Evolutionary conservation across 768 basidiomycete species (phyloP).

Genomic region (Cystofilobasidium capitatum): DNA sequence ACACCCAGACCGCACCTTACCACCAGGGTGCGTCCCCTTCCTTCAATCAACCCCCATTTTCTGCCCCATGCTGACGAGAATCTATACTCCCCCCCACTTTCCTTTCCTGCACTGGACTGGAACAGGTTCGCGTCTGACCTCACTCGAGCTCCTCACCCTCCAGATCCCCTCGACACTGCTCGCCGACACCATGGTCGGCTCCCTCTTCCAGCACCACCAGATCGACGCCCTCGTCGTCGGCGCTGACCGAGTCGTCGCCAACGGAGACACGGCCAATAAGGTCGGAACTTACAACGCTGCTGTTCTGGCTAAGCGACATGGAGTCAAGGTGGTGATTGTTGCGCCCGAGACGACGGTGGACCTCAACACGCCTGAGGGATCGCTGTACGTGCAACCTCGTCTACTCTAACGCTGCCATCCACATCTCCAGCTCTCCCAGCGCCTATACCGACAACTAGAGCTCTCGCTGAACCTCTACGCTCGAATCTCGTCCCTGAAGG

Average conservation of each 20-base stretch:
- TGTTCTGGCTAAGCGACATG: conserved; percentile 70
- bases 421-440: background rate
- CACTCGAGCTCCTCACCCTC: conserved; percentile 75
- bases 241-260: conserved; percentile 77
- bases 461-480: too few relatives aligned
- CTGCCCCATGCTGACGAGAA: conserved; percentile 1
- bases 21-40: conserved; percentile 60
- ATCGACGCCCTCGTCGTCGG: conserved; percentile 81
- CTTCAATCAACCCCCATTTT: background rate
- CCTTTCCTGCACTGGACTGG: background rate
- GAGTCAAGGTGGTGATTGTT: conserved; percentile 83
- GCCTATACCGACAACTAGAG: background rate
- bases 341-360: conserved; percentile 90
- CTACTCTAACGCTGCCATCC: background rate
- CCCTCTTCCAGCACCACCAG: conserved; percentile 72
- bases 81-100: too few relatives aligned
- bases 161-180: conserved; percentile 83
- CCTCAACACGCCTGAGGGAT: conserved; percentile 61
- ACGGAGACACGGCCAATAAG: conserved; percentile 98
- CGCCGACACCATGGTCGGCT: conserved; percentile 96
- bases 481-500: conserved; percentile 33
- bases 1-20: conserved; percentile 74
- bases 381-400: conserved; percentile 46
- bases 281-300: conserved; percentile 97
- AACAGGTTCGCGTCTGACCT: conserved; percentile 58